phyloP scores from a whole-genome alignment of 2,329 filamentous ascomycete genomes.

The Graphilbum ipis-grandicollis region DNA sequence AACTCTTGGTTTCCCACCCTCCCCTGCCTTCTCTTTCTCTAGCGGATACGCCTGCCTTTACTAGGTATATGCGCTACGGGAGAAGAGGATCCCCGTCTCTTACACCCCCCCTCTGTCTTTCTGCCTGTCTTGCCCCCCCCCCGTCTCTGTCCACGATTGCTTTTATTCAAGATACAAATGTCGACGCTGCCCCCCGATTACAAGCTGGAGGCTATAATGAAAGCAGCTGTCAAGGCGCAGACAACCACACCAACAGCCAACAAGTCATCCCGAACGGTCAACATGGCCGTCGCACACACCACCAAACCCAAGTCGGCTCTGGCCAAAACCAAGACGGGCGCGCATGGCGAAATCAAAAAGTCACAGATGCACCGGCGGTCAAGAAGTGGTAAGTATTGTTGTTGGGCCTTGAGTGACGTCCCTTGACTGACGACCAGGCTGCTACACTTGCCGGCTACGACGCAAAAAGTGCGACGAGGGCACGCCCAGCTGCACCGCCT shows the following conservation, averaged over 20 bases:
- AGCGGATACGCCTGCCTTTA: background rate
- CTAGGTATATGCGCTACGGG: background rate
- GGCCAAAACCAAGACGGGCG: constrained; percentile 21
- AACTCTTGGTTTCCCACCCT: background rate
- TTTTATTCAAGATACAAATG: constrained; percentile 37
- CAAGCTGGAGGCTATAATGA: constrained; percentile 27
- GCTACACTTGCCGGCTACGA: constrained; percentile 50
- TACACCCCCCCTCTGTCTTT: background rate
- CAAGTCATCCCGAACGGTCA: constrained; percentile 26
- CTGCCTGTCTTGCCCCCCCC: constrained; percentile 17
- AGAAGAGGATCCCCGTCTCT: background rate
- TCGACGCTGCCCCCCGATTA: constrained; percentile 47
- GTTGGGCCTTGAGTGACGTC: constrained; percentile 7
- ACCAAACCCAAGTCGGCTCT: constrained; percentile 40
- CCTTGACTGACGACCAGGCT: constrained; percentile 24
- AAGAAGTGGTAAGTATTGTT: constrained; percentile 58
- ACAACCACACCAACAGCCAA: constrained; percentile 2
- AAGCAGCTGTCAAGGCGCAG: constrained; percentile 12
- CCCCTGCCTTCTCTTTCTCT: background rate
- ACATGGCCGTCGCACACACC: constrained; percentile 44
- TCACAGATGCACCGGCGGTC: constrained; percentile 86
- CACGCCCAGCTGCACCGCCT: constrained; percentile 43
- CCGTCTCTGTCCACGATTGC: constrained; percentile 7
- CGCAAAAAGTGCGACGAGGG: constrained; percentile 56
- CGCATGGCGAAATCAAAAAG: constrained; percentile 40